Evolutionary conservation across 1,139 yeast species (phyloP).

Genomic region (Debaryomyces robertsiae): DNA sequence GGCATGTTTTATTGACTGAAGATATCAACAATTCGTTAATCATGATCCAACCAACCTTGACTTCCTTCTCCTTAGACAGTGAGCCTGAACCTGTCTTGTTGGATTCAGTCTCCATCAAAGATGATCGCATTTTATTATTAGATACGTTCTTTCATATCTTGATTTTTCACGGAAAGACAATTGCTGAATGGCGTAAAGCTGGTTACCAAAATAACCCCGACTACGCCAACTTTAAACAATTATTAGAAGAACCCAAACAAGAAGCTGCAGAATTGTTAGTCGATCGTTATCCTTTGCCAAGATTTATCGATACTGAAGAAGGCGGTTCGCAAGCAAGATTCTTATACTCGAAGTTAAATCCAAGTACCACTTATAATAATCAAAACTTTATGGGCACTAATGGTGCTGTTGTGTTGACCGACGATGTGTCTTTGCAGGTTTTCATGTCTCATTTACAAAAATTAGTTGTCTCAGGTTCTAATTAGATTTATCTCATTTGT

Average conservation of each 20-base stretch:
- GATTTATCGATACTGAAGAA: conserved; percentile 94
- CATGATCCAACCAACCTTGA: conserved; percentile 79
- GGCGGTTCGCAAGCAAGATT: conserved; percentile 99
- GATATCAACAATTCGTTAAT: conserved; percentile 69
- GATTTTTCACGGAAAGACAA: conserved; percentile 92
- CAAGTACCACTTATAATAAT: conserved; percentile 78
- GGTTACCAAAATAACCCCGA: conserved; percentile 92
- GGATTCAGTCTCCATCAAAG: conserved; percentile 76
- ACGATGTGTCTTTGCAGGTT: conserved; percentile 89
- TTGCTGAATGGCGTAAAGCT: conserved; percentile 95
- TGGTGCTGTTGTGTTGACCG: conserved; percentile 87
- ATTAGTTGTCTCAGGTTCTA: conserved; percentile 64
- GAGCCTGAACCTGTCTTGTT: conserved; percentile 64
- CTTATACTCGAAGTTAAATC: conserved; percentile 89
- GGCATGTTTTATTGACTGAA: conserved; percentile 89
- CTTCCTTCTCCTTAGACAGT: conserved; percentile 75
- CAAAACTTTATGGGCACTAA: conserved; percentile 53
- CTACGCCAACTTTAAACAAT: conserved; percentile 81
- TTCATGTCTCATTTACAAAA: conserved; percentile 90
- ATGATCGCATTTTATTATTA: conserved; percentile 71
- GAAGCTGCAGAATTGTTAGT: conserved; percentile 91
- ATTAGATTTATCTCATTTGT: conserved; percentile 19
- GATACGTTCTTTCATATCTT: conserved; percentile 84
- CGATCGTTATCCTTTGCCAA: conserved; percentile 95
- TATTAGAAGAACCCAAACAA: conserved; percentile 85